A percentile compares a stretch with the other conserved stretches of the same genome.
phyloP scores from a whole-genome alignment of 805 yeast species.

The Babjeviella inositovora region DNA sequence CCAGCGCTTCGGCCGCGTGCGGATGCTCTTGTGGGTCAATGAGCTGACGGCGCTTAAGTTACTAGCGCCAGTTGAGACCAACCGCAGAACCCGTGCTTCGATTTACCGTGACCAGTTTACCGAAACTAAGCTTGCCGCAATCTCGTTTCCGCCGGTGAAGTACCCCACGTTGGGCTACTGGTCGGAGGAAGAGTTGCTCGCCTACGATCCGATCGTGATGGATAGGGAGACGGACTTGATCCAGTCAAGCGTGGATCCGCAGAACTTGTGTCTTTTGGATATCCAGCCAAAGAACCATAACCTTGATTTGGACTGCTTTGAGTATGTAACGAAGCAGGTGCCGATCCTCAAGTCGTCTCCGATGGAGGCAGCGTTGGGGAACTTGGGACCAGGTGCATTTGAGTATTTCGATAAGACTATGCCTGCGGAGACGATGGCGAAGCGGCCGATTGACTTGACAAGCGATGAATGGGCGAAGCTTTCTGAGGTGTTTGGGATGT shows the following conservation, averaged over 20 bases:
- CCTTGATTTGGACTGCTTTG: slow-evolving; percentile 41
- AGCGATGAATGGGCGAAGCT: slow-evolving; percentile 37
- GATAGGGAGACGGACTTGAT: slow-evolving; percentile 4
- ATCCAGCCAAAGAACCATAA: slow-evolving; percentile 17
- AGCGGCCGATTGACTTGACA: slow-evolving; percentile 28
- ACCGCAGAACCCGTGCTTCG: too few species aligned
- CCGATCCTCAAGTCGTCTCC: slow-evolving; percentile 30
- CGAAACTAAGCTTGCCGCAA: slow-evolving; percentile 41
- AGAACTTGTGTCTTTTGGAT: slow-evolving; percentile 11
- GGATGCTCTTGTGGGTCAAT: slow-evolving; percentile 57
- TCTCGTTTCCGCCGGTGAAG: neutral
- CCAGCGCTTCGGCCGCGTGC: slow-evolving; percentile 54
- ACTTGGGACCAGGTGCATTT: slow-evolving; percentile 73
- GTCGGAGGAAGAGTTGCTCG: slow-evolving; percentile 1
- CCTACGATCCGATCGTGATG: slow-evolving; percentile 12
- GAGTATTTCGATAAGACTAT: slow-evolving; percentile 23
- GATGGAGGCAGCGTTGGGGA: slow-evolving; percentile 24
- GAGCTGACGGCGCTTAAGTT: slow-evolving; percentile 23
- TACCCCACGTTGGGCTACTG: slow-evolving; percentile 3
- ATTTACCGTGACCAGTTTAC: slow-evolving; percentile 50
- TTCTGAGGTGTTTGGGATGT: slow-evolving; percentile 34
- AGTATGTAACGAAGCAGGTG: slow-evolving; percentile 48
- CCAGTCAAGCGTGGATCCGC: slow-evolving; percentile 5
- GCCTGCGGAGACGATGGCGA: slow-evolving; percentile 20
- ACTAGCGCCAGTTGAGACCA: neutral